Evolutionary conservation across 1,284 basidiomycete species (phyloP).

Genomic region (Prillingera fragicola): DNA sequence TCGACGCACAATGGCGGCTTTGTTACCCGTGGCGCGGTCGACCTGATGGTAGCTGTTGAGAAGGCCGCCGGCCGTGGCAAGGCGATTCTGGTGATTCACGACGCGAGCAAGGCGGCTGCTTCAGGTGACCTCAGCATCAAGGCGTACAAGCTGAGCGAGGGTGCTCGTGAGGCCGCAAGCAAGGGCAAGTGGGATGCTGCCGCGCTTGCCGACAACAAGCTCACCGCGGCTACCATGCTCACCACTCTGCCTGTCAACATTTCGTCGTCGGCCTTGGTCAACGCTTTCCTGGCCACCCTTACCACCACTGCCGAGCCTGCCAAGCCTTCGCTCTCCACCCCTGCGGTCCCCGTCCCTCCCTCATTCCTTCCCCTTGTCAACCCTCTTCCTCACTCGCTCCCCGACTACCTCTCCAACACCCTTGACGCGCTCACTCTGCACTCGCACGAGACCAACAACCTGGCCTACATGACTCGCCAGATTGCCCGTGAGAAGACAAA

Average conservation of each 20-base stretch:
- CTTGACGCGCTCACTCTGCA: conserved; percentile 79
- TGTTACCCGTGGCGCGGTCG: conserved; percentile 80
- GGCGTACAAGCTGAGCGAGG: conserved; percentile 79
- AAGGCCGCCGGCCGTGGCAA: conserved; percentile 60
- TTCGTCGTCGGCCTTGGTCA: conserved; percentile 78
- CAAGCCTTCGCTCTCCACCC: conserved; percentile 32
- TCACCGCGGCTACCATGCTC: conserved; percentile 86
- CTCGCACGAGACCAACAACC: conserved; percentile 85
- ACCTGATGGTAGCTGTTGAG: conserved; percentile 69
- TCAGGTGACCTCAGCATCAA: conserved; percentile 85
- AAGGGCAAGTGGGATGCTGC: conserved; percentile 79
- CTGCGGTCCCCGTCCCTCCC: conserved; percentile 47
- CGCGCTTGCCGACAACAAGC: conserved; percentile 76
- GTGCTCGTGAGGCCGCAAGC: conserved; percentile 81
- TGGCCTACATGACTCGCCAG: conserved; percentile 85
- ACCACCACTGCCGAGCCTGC: conserved; percentile 46
- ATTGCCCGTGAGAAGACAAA: conserved; percentile 80
- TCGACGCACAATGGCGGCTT: conserved; percentile 86
- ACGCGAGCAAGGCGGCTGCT: conserved; percentile 59
- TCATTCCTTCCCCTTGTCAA: conserved; percentile 54
- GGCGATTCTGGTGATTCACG: conserved; percentile 87
- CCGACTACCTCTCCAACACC: conserved; percentile 62
- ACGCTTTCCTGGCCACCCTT: conserved; percentile 75
- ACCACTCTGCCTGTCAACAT: conserved; percentile 85
- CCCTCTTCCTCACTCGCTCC: conserved; percentile 51